Base-by-base conservation (phyloP, 2,329 filamentous ascomycete genomes). In the Paraphoma sp. region DNA sequence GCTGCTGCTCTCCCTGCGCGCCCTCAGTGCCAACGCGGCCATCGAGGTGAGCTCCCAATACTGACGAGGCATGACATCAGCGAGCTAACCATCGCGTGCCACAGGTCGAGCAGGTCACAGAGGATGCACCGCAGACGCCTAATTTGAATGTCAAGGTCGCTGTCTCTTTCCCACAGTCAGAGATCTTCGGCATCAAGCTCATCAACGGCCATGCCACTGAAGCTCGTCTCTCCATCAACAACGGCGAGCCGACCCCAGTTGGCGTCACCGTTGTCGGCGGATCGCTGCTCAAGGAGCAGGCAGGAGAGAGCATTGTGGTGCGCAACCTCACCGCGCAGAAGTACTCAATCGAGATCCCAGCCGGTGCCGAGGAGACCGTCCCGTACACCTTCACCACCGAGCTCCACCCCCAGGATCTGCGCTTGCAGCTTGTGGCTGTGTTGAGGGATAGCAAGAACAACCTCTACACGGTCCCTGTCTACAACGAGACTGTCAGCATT, bases 141-240 rank as follows among this genome's bases (percentile, higher is more conserved):
- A 83, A 79, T 59, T 75, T 87, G 57, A 81, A 81, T 55, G 83
- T 89, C 64, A 78, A 79, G 51, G 81, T 86, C 61, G 79, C 82
- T 49, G 81, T 86, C 55, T 81, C 82, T 33, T 89, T 89, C 78
- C 87, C 87, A 30, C 78, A 86, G 63, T 82, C 85, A 56, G 92
- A 96, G 82, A 89, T 96, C 79, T 95, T 97, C 69, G 95, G 94
- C 70, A 88, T 98, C 69, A 97, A 96, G 86, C 88, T 98, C 67
- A 86, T 98, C 83, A 99, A 99, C 76, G 92, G 93, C 72, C 89
- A 89, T 64, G 87, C 92, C 42, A 97, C 93, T 62, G 87, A 91
- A 77, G 90, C 93, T 36, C 80, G 96, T 51, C 81, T 99, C 69
- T 88, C 92, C 71, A 84, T 99, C 76, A 86, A 84, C 76, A 99